Conservation (phyloP, 176 grass and related monocot genomes). For the Eragrostis curvula region DNA sequence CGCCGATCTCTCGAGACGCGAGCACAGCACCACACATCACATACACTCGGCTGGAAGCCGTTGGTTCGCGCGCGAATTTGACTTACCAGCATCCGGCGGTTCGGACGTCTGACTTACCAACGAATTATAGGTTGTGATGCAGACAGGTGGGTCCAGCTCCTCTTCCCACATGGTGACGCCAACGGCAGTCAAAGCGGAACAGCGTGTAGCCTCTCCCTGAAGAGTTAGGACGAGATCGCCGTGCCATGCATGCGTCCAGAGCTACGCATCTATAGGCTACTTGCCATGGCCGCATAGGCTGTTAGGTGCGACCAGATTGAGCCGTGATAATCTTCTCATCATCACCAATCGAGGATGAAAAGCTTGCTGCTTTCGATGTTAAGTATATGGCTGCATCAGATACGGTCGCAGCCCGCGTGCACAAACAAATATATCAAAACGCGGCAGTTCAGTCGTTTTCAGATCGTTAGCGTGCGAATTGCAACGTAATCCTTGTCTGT, state of each 20-base stretch:
- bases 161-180: neutral
- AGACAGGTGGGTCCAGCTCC: neutral
- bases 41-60: too few species aligned
- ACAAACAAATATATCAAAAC: neutral
- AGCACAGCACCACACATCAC: neutral
- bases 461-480: neutral
- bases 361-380: neutral
- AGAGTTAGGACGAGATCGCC: neutral
- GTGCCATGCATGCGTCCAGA: neutral
- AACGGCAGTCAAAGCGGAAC: neutral
- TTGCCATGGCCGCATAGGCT: neutral
- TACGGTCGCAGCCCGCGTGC: neutral
- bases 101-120: too few species aligned
- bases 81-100: neutral
- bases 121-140: neutral
- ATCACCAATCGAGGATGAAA: neutral
- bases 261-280: neutral
- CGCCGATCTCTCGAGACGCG: neutral
- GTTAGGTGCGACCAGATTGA: neutral
- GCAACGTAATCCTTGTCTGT: neutral
- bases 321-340: neutral
- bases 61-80: neutral
- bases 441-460: neutral
- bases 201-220: neutral
- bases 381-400: neutral